Evolutionary conservation across 2,329 filamentous ascomycete genomes (phyloP), one percentile per base, ranked within the genome.

Genomic region (Phoma sp.): DNA sequence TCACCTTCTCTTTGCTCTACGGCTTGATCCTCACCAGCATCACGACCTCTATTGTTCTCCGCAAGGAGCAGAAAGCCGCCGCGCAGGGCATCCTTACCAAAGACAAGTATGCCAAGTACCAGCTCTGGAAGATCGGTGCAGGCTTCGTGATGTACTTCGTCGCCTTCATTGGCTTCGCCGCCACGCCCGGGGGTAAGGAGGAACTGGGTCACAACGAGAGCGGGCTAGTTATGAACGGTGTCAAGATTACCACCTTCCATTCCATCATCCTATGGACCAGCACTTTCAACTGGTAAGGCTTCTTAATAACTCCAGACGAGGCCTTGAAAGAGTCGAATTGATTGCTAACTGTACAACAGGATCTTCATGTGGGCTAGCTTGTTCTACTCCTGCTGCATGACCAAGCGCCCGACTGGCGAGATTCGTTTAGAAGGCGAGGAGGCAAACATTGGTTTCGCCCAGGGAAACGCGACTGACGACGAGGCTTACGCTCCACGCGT

Each of bases 351-450:
- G 11, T 10, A 11, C 22, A 36, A 37, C 1, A 68, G 65, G 65
- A 40, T 65, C 18, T 66, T 66, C 54, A 48, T 68, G 10, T 68
- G 65, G 65, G 59, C 60, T 25, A 58, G 60, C 42, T 38, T 66
- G 42, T 63, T 65, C 47, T 68, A 68, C 52, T 66, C 64, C 7
- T 68, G 65, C 58, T 66, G 62, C 51, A 69, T 68, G 64, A 58
- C 61, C 9, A 51, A 49, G 4, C 60, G 50, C 8, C 58, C 57
- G 41, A 52, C 62, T 23, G 66, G 66, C 9, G 38, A 60, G 9
- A 66, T 67, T 49, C 63, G 60, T 24, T 60, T 69, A 3, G 47
- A 52, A 9, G 63, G 58, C 42, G 66, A 66, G 11, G 66, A 69
- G 36, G 59, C 59, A 4, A 45, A 46, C 7, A 60, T 69, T 25